A percentile compares a stretch with the other conserved stretches of the same genome.
Evolutionary conservation across 495 filamentous ascomycete genomes (phyloP).

Genomic region (Daldinia vernicosa): DNA sequence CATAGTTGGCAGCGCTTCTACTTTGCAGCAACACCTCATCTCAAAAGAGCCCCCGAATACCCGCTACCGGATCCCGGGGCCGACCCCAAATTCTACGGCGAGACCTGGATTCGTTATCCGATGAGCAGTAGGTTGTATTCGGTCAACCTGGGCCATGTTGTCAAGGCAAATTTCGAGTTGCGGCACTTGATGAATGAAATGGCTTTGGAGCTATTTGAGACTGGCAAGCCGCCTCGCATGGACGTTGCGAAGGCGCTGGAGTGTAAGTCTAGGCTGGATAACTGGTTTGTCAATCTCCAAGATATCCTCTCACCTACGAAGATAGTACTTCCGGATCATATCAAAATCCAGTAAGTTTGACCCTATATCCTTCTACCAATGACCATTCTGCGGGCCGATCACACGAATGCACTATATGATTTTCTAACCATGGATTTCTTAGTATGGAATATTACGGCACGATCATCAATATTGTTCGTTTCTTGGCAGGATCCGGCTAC

Average conservation of each 20-base stretch:
- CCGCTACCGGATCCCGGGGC: conserved; percentile 46
- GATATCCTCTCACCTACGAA: conserved; percentile 47
- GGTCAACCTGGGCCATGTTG: conserved; percentile 38
- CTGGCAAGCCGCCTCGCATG: conserved; percentile 19
- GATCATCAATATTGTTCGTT: conserved; percentile 30
- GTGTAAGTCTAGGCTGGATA: conserved; percentile 44
- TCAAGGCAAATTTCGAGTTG: conserved; percentile 50
- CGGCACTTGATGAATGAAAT: conserved; percentile 49
- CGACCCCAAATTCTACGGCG: conserved; percentile 50
- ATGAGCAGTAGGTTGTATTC: conserved; percentile 36
- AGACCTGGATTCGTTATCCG: conserved; percentile 52
- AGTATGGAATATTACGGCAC: conserved; percentile 41
- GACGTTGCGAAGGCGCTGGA: conserved; percentile 36
- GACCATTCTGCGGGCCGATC: no score
- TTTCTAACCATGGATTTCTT: background rate
- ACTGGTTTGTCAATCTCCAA: conserved; percentile 47
- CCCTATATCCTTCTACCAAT: background rate
- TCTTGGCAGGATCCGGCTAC: conserved; percentile 9
- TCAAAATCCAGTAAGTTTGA: conserved; percentile 46
- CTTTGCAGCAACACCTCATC: conserved; percentile 42
- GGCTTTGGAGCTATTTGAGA: conserved; percentile 30
- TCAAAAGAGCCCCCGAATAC: conserved; percentile 40
- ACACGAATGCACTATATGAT: background rate
- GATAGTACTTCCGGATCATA: conserved; percentile 50
- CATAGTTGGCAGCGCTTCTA: conserved; percentile 45